These are phyloP conservation scores for Alternaria atra DNA, from an alignment of 2,329 filamentous ascomycete genomes.

Conservation along the genomic window DNA sequence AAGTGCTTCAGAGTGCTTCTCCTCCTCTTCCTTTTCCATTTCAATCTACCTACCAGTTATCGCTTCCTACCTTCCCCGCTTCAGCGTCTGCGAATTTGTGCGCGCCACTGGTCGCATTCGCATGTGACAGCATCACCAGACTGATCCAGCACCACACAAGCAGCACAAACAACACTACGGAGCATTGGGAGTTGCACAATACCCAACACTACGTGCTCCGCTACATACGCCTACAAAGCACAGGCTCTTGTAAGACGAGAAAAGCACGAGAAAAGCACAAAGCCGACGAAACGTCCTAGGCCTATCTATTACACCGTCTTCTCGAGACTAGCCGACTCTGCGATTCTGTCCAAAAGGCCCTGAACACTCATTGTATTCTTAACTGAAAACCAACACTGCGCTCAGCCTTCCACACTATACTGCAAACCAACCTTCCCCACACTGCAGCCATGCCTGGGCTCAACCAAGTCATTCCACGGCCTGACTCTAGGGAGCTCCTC, in stretches of 20 bases:
- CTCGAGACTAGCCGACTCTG: background rate
- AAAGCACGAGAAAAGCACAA: conserved; percentile 8
- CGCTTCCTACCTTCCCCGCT: conserved; percentile 14
- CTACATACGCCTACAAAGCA: background rate
- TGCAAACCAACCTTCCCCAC: background rate
- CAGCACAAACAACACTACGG: background rate
- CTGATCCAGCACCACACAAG: conserved; percentile 13
- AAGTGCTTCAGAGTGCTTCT: conserved; percentile 5
- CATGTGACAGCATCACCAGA: conserved; percentile 43
- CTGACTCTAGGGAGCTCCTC: conserved; percentile 65
- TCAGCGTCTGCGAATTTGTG: conserved; percentile 14
- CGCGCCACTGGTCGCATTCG: conserved; percentile 30
- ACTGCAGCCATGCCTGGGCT: conserved; percentile 55
- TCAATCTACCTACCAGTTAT: background rate
- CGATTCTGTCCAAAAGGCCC: background rate
- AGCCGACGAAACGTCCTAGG: background rate
- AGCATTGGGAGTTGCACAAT: conserved; percentile 5
- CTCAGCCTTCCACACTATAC: background rate
- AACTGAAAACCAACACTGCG: background rate
- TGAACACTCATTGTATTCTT: background rate
- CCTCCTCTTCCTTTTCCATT: conserved; percentile 13
- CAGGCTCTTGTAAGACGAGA: background rate
- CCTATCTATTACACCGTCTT: background rate
- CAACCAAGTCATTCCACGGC: conserved; percentile 61
- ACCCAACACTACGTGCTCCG: background rate